phyloP scores from a whole-genome alignment of 164 flowering plant species.

The Sextonia rubra region DNA sequence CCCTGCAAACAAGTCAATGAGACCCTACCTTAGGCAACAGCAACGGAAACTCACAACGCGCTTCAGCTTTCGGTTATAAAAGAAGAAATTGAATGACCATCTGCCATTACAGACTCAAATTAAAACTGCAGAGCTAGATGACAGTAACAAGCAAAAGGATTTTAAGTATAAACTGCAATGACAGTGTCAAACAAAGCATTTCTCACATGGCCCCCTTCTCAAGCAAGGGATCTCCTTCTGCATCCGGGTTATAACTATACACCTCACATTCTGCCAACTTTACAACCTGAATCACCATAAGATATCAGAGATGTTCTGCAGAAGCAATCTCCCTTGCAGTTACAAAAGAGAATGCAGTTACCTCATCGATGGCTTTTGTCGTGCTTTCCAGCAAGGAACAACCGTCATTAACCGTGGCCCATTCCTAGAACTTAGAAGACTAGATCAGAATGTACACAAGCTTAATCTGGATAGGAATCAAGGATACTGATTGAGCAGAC shows the following conservation, averaged over 20 bases:
- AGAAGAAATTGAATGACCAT: slow-evolving; percentile 94
- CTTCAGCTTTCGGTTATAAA: slow-evolving; percentile 79
- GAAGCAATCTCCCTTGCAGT: slow-evolving; percentile 1
- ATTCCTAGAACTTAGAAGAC: slow-evolving; percentile 48
- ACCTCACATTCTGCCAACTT: slow-evolving; percentile 83
- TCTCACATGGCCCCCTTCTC: slow-evolving; percentile 87
- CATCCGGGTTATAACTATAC: slow-evolving; percentile 74
- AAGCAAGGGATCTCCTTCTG: slow-evolving; percentile 76
- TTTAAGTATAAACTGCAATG: not conserved
- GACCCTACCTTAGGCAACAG: slow-evolving; percentile 71
- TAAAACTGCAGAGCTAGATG: slow-evolving; percentile 1
- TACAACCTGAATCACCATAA: slow-evolving; percentile 59
- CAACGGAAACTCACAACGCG: slow-evolving; percentile 87
- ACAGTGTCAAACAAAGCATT: not conserved
- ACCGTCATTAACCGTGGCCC: slow-evolving; percentile 59
- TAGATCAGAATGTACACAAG: no score
- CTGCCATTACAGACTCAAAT: slow-evolving; percentile 33
- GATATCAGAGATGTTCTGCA: slow-evolving; percentile 11
- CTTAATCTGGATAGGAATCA: no score
- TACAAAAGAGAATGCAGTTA: slow-evolving; percentile 13
- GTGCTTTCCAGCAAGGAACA: slow-evolving; percentile 55
- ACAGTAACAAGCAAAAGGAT: not conserved
- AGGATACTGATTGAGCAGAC: not conserved
- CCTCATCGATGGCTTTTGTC: slow-evolving; percentile 87
- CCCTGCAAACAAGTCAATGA: not conserved